Base-by-base conservation (phyloP, 176 grass and related monocot genomes). In the Poa annua region DNA sequence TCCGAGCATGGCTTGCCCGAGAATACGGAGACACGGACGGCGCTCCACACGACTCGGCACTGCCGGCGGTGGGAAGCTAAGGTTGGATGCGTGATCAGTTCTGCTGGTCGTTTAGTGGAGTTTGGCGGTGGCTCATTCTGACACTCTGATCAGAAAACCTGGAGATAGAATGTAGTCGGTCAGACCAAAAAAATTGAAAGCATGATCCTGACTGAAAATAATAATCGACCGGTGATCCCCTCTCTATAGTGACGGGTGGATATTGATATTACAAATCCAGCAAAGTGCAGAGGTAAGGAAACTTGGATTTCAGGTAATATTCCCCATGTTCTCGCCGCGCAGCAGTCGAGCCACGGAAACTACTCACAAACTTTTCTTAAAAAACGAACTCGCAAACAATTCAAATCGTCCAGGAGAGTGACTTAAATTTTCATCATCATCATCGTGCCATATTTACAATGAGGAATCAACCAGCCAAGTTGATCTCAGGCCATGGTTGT, bases 361-460 rank as follows among this genome's bases (percentile, higher is more conserved):
- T 22, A n/a, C 20, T 70, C 10, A 0, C 11, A 11, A 21, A 29
- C 1, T 29, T 29, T 29, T 29, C 29, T 29, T 1, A 1, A 29
- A 29, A 29, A 29, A 29, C 2, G 29, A 29, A 19, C 19, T 68
- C 9, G 0, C 11, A 11, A 22, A 38, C 66, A 22, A 19, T 39
- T 42, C 4, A 22, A 10, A 24, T 44, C 3, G 22, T 25, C 12
- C 68, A 8, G 7, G 47, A n/a, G 33, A 54, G 3, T 6, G 1
- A 19, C 44, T 10, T 5, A 68, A 68, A 63, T 3, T 85, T 63
- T 65, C 59, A 29, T 78, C 72, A 78, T 76, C 60, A 44, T 56
- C 11, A 0, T 75, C 56, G 0, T 56, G 13, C 0, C 26, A 44
- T 55, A 29, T 11, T 81, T 52, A 81, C 47, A 80, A 12, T 16